Evolutionary conservation across 1,284 basidiomycete species (phyloP).

Genomic region (Tilletia indica): DNA sequence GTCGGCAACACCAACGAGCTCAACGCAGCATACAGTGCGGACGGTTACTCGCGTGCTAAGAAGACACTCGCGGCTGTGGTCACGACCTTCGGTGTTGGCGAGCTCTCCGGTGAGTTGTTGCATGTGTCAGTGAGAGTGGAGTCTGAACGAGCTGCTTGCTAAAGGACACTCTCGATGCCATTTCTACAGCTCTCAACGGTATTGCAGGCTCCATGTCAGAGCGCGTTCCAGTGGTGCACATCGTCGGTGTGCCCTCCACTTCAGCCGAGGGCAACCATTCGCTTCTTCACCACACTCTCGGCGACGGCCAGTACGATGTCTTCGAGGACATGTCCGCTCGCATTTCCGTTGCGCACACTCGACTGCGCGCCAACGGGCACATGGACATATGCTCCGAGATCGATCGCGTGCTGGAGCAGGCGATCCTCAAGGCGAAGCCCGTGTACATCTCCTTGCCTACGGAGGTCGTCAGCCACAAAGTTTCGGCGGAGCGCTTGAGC

Average conservation of each 20-base stretch:
- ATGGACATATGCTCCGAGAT: conserved; percentile 65
- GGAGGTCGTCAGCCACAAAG: conserved; percentile 72
- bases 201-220: conserved; percentile 67
- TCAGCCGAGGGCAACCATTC: conserved; percentile 64
- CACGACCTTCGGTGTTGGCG: conserved; percentile 79
- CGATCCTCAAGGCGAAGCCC: conserved; percentile 72
- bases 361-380: conserved; percentile 24
- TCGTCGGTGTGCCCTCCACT: conserved; percentile 82
- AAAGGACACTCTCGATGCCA: too few relatives aligned
- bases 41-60: conserved; percentile 21
- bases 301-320: conserved; percentile 63
- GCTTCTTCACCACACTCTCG: conserved; percentile 57
- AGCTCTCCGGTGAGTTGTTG: conserved; percentile 72
- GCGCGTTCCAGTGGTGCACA: conserved; percentile 85
- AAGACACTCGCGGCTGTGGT: conserved; percentile 32
- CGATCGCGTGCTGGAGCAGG: conserved; percentile 74
- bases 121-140: too few relatives aligned
- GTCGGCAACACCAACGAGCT: conserved; percentile 68
- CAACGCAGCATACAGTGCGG: conserved; percentile 60
- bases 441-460: conserved; percentile 86
- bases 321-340: conserved; percentile 75
- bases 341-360: conserved; percentile 61
- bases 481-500: conserved; percentile 68
- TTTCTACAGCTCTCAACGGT: conserved; percentile 55
- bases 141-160: too few relatives aligned